Evolutionary conservation across 1,284 basidiomycete genomes (phyloP), one percentile per base, ranked within the genome.

Genomic region (Sanghuangporus baumii): DNA sequence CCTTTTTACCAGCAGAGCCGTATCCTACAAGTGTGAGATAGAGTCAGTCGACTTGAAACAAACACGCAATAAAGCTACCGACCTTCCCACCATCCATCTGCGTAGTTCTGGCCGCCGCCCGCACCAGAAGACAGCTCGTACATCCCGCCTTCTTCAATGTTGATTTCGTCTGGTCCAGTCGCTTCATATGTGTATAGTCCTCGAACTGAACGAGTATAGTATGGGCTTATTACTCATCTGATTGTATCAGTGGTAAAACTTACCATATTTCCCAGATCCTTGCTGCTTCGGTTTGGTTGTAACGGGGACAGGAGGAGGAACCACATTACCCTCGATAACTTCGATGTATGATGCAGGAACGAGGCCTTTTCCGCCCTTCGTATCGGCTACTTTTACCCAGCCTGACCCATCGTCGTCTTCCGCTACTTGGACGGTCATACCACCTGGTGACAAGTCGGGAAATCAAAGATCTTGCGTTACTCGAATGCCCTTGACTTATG

Each of bases 81-180:
- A 88, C 89, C 89, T 84, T 92, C 89, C 87, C 88, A 92, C 90
- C 90, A 92, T 26, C 88, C 89, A 61, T 88, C 84, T 38, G 81
- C 87, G 70, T 86, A 88, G 68, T 84, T 77, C 69, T 82, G 78
- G 8, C 88, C 88, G 38, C 84, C 86, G 40, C 74, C 72, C 26
- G 79, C 74, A 1, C 85, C 86, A 43, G 73, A 75, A n/a, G 88
- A 84, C 62, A 94, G 76, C 66, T 86, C 81, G 54, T 91, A 75
- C 51, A 78, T 66, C 65, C 85, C 81, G 6, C 87, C 89, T 67
- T 85, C 87, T 46, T 72, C 70, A 40, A 93, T 74, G 55, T 74
- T 75, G n/a, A 93, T 71, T 69, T 94, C 91, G 67, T 91, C 91
- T 6, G 79, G 70, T 8, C 86, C 86, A 67, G 84, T 81, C 1